Percentiles rank a stretch among this genome's conserved stretches.
Conservation (phyloP, 768 basidiomycete genomes). For the Clitopilus passeckerianus region DNA sequence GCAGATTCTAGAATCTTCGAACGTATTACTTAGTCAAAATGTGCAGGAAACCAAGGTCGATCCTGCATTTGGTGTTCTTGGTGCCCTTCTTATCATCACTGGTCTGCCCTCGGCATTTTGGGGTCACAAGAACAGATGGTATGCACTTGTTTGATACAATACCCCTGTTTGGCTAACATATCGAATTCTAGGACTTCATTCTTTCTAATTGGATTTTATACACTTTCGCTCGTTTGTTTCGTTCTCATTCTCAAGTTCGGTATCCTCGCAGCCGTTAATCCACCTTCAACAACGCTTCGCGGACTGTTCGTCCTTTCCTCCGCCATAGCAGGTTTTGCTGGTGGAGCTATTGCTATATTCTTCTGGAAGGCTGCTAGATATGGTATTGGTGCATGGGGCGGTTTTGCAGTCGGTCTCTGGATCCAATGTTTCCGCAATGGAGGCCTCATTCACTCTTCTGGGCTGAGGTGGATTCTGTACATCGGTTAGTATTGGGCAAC, state of each 20-base stretch:
- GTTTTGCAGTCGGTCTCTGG: slow-evolving; percentile 84
- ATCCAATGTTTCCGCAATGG: slow-evolving; percentile 82
- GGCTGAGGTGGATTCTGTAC: slow-evolving; percentile 85
- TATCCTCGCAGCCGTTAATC: slow-evolving; percentile 76
- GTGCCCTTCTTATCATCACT: slow-evolving; percentile 82
- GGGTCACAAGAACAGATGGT: slow-evolving; percentile 97
- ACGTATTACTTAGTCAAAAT: slow-evolving; percentile 26
- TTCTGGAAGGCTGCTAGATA: slow-evolving; percentile 90
- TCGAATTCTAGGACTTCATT: slow-evolving; percentile 70
- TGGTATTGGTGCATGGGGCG: slow-evolving; percentile 78
- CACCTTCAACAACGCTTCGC: slow-evolving; percentile 72
- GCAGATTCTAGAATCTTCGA: background rate
- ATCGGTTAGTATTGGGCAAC: slow-evolving; percentile 48
- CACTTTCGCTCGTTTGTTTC: slow-evolving; percentile 78
- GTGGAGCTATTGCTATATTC: slow-evolving; percentile 85
- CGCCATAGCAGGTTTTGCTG: slow-evolving; percentile 74
- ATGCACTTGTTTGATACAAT: slow-evolving; percentile 18
- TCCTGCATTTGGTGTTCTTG: slow-evolving; percentile 86
- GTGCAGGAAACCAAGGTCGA: slow-evolving; percentile 63
- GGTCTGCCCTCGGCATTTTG: slow-evolving; percentile 87
- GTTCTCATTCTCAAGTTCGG: slow-evolving; percentile 88
- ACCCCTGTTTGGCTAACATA: slow-evolving; percentile 10
- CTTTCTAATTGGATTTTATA: slow-evolving; percentile 91
- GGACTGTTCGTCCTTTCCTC: slow-evolving; percentile 89
- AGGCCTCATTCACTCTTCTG: slow-evolving; percentile 72